phyloP scores from a whole-genome alignment of 768 basidiomycete species.

The Leccinellum albellum region DNA sequence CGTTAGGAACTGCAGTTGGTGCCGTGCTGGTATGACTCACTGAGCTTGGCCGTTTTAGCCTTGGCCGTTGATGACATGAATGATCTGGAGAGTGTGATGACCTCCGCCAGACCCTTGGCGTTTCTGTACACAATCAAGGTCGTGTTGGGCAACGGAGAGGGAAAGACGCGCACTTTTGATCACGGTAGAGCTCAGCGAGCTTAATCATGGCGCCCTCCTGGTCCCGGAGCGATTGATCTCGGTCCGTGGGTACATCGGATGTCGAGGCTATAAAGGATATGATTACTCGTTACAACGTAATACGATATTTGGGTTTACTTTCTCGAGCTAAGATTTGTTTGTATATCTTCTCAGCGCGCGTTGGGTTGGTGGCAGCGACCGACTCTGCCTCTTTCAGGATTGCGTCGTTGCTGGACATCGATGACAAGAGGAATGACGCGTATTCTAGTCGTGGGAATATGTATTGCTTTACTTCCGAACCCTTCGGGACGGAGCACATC shows the following conservation, averaged over 20 bases:
- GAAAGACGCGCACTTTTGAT: slow-evolving; percentile 61
- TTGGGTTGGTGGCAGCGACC: slow-evolving; percentile 43
- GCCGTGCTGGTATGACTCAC: slow-evolving; percentile 35
- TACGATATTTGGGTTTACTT: slow-evolving; percentile 20
- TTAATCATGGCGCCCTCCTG: slow-evolving; percentile 84
- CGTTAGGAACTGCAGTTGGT: neutral
- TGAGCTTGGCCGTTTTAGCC: slow-evolving; percentile 95
- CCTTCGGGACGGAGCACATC: neutral
- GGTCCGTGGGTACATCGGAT: slow-evolving; percentile 38
- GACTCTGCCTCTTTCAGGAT: slow-evolving; percentile 49
- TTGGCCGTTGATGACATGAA: slow-evolving; percentile 96
- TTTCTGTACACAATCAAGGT: slow-evolving; percentile 48
- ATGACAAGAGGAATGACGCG: slow-evolving; percentile 19
- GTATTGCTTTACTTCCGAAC: neutral
- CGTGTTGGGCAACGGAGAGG: neutral
- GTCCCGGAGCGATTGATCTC: slow-evolving; percentile 61
- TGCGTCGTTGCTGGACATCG: slow-evolving; percentile 25
- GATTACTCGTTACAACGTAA: neutral
- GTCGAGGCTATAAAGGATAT: slow-evolving; percentile 22
- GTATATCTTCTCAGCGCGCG: slow-evolving; percentile 71
- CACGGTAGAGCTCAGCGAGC: slow-evolving; percentile 82
- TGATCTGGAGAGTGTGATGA: slow-evolving; percentile 76
- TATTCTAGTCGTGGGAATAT: slow-evolving; percentile 25
- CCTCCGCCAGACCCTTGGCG: slow-evolving; percentile 77
- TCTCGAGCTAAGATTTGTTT: slow-evolving; percentile 55